Conservation (phyloP, 805 yeast species). For the Wickerhamiella domercqiae region DNA sequence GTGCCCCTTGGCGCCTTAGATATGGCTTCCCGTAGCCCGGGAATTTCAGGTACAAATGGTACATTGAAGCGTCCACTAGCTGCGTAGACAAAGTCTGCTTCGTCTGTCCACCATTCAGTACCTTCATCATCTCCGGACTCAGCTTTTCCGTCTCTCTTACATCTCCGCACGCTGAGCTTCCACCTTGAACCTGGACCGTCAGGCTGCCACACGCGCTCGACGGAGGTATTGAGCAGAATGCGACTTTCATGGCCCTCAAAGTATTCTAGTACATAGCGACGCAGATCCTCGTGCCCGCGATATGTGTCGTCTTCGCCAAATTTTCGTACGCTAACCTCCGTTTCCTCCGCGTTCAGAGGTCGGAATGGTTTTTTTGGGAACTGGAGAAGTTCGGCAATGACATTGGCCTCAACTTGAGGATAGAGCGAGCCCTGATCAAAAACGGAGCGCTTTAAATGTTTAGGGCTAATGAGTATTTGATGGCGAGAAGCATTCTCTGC, state of each 20-base stretch:
- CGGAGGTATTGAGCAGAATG: constrained; percentile 7
- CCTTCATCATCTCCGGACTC: background rate
- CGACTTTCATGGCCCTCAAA: constrained; percentile 5
- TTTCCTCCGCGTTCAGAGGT: constrained; percentile 4
- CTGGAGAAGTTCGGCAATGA: constrained; percentile 10
- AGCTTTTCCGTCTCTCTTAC: background rate
- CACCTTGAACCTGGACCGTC: constrained; percentile 6
- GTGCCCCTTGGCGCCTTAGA: constrained; percentile 18
- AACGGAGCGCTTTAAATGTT: background rate
- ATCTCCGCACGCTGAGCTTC: constrained; percentile 4
- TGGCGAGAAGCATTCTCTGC: constrained; percentile 2
- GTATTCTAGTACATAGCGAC: constrained; percentile 7
- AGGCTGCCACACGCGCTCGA: constrained; percentile 8
- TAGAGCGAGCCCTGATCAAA: constrained; percentile 7
- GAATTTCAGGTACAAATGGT: constrained; percentile 19
- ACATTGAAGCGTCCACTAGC: constrained; percentile 20
- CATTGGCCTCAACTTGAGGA: constrained; percentile 12
- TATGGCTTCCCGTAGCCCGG: constrained; percentile 15
- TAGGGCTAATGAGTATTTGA: constrained; percentile 1
- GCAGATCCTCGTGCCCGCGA: constrained; percentile 9
- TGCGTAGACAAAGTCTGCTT: constrained; percentile 16
- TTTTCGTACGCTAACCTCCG: too few species aligned
- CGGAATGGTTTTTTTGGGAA: constrained; percentile 9
- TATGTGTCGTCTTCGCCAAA: constrained; percentile 11
- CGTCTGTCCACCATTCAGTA: constrained; percentile 9